These are phyloP conservation scores for Fusarium chuoi DNA, from an alignment of 2,329 filamentous ascomycete genomes.

Conservation along the genomic window DNA sequence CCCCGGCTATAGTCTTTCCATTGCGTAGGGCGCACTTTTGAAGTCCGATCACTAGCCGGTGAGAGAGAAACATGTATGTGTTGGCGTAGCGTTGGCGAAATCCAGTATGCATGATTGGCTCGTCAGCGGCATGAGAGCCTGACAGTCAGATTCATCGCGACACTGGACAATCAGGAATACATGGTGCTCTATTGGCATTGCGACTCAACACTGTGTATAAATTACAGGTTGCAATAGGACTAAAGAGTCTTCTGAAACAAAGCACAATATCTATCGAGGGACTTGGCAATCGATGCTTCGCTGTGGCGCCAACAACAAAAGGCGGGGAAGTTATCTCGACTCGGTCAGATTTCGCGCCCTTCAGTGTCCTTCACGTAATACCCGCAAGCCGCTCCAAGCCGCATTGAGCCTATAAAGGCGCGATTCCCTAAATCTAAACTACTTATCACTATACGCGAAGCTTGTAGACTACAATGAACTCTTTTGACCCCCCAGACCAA, in stretches of 20 bases:
- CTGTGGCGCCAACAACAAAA: not conserved
- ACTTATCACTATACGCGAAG: no score
- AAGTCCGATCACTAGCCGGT: not conserved
- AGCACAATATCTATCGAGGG: no score
- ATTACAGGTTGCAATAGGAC: accelerated
- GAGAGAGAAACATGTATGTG: not conserved
- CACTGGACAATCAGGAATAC: not conserved
- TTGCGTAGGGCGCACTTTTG: not conserved
- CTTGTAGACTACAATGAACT: not conserved
- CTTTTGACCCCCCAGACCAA: not conserved
- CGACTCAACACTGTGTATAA: no score
- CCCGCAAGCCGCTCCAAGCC: not conserved
- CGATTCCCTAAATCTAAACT: accelerated
- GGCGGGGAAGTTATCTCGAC: not conserved
- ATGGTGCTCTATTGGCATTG: not conserved
- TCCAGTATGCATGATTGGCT: not conserved
- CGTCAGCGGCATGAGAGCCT: not conserved
- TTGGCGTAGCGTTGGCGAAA: not conserved
- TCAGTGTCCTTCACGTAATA: not conserved
- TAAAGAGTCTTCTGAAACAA: accelerated
- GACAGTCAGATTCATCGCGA: not conserved
- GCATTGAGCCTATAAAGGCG: not conserved
- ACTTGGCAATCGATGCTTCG: not conserved
- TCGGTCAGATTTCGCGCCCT: not conserved
- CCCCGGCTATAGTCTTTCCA: no score